Evolutionary conservation across 2,329 filamentous ascomycete species (phyloP), one percentile per base, ranked within the genome.

Genomic region (Clonostachys rosea): DNA sequence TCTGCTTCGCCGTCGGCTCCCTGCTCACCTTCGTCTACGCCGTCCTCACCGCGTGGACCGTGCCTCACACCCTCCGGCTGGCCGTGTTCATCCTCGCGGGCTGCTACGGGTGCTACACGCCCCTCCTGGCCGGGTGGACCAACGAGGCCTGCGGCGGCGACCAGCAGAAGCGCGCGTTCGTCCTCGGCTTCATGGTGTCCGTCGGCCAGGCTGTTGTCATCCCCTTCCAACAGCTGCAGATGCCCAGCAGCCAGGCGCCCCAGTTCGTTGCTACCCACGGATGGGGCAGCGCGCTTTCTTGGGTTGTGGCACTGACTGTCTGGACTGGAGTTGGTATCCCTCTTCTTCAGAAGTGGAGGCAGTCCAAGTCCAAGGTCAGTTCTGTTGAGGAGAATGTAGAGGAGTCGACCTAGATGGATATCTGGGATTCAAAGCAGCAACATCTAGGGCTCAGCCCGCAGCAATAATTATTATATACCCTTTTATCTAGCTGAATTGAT

Each of bases 111-210:
- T 70, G 65, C 46, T 70, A 61, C 53, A 70, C 67, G 2, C 68
- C 69, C 4, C 54, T 72, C 9, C 55, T 71, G 1, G 66, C 67
- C 1, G 66, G 66, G 0, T 71, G 68, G 68, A 52, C 60, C 2
- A 71, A 71, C 49, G 63, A 66, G 48, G 54, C 64, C 1, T 70
- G 68, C 43, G 68, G 66, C 2, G 65, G 66, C 5, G 68, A 71
- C 44, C 64, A 70, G 48, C 68, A 72, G 54, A 67, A 70, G 49
- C 64, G 69, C 8, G 68, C 65, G 0, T 70, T 71, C 41, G 55
- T 68, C 10, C 53, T 71, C 4, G 66, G 63, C 5, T 63, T 68
- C 48, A 69, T 69, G 60, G 60, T 61, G 0, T 63, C 63, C 2
- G 62, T 67, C 7, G 67, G 66, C 9, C 56, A 59, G 11, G 66